phyloP scores from a whole-genome alignment of 2,329 filamentous ascomycete genomes.

The Colletotrichum tofieldiae region DNA sequence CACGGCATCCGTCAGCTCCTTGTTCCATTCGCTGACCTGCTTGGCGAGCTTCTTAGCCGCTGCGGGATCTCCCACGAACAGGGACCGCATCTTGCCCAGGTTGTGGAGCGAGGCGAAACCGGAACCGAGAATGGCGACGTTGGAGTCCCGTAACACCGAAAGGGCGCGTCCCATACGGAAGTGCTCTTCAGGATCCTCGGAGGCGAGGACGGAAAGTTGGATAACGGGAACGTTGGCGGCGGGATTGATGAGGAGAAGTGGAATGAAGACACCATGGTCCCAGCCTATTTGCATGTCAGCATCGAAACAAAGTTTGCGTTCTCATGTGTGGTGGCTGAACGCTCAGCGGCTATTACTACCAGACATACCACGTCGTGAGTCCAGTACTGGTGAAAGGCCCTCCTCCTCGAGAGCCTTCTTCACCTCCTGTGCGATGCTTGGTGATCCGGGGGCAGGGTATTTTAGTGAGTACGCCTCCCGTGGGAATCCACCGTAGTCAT shows the following conservation, averaged over 20 bases:
- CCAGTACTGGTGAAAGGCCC: conserved; percentile 61
- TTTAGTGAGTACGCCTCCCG: conserved; percentile 68
- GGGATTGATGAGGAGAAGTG: conserved; percentile 69
- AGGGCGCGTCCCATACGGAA: conserved; percentile 69
- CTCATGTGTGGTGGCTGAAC: conserved; percentile 42
- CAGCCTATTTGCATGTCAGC: conserved; percentile 54
- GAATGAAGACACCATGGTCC: conserved; percentile 75
- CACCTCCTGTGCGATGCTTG: conserved; percentile 66
- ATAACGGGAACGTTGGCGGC: conserved; percentile 68
- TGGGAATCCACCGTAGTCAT: conserved; percentile 75
- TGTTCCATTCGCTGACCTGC: conserved; percentile 61
- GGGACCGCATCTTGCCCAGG: conserved; percentile 61
- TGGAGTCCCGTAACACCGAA: conserved; percentile 62
- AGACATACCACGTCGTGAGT: conserved; percentile 52
- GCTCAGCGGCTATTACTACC: neutral
- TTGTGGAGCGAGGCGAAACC: conserved; percentile 74
- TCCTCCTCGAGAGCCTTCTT: conserved; percentile 60
- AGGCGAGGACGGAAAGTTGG: conserved; percentile 69
- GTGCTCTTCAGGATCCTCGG: conserved; percentile 65
- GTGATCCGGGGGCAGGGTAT: conserved; percentile 71
- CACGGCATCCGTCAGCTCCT: conserved; percentile 59
- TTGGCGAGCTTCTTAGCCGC: conserved; percentile 47
- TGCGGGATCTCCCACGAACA: conserved; percentile 47
- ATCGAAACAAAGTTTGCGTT: neutral
- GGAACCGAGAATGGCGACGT: conserved; percentile 73